phyloP scores from a whole-genome alignment of 768 basidiomycete genomes.

The Cystobasidium ongulense region DNA sequence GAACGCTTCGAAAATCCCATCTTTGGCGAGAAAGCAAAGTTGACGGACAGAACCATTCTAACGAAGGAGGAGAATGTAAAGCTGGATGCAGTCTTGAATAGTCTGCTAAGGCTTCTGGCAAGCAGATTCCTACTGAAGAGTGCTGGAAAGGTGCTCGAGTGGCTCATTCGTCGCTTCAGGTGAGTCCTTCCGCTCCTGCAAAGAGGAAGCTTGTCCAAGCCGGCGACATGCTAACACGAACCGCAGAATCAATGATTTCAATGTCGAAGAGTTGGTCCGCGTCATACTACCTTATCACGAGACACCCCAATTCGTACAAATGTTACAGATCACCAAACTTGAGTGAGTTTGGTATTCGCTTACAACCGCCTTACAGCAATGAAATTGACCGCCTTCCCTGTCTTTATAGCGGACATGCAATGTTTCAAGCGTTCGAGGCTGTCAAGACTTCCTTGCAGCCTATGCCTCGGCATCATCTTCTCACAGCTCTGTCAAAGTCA shows the following conservation, averaged over 20 bases:
- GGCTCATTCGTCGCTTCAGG: constrained; percentile 91
- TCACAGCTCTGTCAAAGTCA: constrained; percentile 63
- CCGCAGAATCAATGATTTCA: constrained; percentile 85
- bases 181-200: constrained; percentile 43
- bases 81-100: constrained; percentile 57
- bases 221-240: neutral
- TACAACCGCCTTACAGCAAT: neutral
- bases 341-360: constrained; percentile 40
- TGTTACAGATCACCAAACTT: constrained; percentile 81
- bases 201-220: neutral
- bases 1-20: constrained; percentile 74
- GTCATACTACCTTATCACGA: constrained; percentile 92
- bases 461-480: constrained; percentile 62
- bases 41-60: constrained; percentile 69
- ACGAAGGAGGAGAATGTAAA: constrained; percentile 56
- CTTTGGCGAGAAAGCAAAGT: constrained; percentile 71
- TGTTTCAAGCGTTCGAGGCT: constrained; percentile 56
- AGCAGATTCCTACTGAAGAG: constrained; percentile 73
- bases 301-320: constrained; percentile 85
- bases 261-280: constrained; percentile 64
- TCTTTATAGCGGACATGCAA: neutral
- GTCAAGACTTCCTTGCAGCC: constrained; percentile 70
- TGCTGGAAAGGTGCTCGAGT: constrained; percentile 76
- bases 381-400: neutral
- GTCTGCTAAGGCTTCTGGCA: constrained; percentile 63